A percentile compares a stretch with the other conserved stretches of the same genome.
phyloP scores from a whole-genome alignment of 768 basidiomycete species.

The Scleroderma citrinum region DNA sequence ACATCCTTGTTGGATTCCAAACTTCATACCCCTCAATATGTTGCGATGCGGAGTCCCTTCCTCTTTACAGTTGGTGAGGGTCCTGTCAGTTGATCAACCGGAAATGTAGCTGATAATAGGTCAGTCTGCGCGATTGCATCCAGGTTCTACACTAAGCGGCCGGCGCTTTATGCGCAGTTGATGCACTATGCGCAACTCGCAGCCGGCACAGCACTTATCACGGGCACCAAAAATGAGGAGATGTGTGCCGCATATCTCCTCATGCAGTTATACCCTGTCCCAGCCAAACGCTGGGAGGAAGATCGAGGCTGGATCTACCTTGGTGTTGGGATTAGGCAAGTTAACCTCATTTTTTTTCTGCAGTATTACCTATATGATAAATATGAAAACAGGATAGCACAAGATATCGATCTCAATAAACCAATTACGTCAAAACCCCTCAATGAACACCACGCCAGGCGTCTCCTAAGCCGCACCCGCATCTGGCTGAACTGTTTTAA shows the following conservation, averaged over 20 bases:
- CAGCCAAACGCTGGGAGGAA: constrained; percentile 79
- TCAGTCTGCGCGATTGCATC: constrained; percentile 86
- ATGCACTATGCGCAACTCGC: constrained; percentile 76
- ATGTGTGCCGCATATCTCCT: constrained; percentile 80
- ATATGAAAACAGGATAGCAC: constrained; percentile 59
- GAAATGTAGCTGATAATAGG: constrained; percentile 5
- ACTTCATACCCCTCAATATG: constrained; percentile 78
- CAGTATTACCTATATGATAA: constrained; percentile 2
- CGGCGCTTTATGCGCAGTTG: constrained; percentile 59
- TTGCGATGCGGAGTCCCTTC: constrained; percentile 82
- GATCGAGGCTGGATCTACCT: constrained; percentile 88
- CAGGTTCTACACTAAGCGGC: constrained; percentile 67
- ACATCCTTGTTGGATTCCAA: constrained; percentile 74
- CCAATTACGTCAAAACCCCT: constrained; percentile 66
- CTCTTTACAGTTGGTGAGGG: constrained; percentile 84
- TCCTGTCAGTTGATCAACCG: not conserved
- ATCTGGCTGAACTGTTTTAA: constrained; percentile 91
- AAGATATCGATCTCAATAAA: constrained; percentile 83
- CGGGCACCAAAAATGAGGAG: constrained; percentile 77
- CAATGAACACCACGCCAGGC: constrained; percentile 77
- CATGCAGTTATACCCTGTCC: constrained; percentile 70
- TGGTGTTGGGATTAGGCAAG: constrained; percentile 79
- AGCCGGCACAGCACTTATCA: constrained; percentile 70
- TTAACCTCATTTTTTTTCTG: not conserved
- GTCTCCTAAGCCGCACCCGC: constrained; percentile 85